These are phyloP conservation scores for Lachancea lanzarotensis DNA, from an alignment of 805 yeast genomes.

Conservation along the genomic window DNA sequence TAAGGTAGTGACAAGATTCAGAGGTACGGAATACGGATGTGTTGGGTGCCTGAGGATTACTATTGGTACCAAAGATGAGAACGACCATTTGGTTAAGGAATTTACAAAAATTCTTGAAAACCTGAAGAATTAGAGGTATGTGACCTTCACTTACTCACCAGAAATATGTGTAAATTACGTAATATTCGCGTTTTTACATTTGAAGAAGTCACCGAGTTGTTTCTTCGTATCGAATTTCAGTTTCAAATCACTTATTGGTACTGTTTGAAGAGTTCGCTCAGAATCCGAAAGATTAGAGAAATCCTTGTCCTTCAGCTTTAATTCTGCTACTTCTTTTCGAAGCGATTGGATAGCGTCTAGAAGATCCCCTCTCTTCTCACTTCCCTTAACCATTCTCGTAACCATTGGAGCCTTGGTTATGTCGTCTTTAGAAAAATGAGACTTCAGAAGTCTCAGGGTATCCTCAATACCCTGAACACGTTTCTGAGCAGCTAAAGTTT, in stretches of 20 bases:
- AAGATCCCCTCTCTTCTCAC: slow-evolving; percentile 14
- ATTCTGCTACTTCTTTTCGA: slow-evolving; percentile 18
- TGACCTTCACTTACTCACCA: not conserved
- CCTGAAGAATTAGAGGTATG: slow-evolving; percentile 5
- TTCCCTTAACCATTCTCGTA: slow-evolving; percentile 13
- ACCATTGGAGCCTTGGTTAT: slow-evolving; percentile 16
- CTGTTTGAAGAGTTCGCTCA: not conserved
- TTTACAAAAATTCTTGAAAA: slow-evolving; percentile 35
- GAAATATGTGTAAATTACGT: not conserved
- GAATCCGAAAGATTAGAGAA: not conserved
- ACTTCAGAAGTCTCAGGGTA: slow-evolving; percentile 18
- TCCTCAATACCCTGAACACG: slow-evolving; percentile 15
- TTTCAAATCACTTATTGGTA: slow-evolving; percentile 21
- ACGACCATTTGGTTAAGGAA: slow-evolving; percentile 46
- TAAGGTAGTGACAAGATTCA: slow-evolving; percentile 79
- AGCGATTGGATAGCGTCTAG: slow-evolving; percentile 19
- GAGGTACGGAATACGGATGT: slow-evolving; percentile 90
- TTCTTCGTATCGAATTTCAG: slow-evolving; percentile 20
- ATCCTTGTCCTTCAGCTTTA: slow-evolving; percentile 9
- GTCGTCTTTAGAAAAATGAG: slow-evolving; percentile 12
- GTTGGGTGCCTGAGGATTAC: slow-evolving; percentile 82
- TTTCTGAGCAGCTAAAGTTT: slow-evolving; percentile 15
- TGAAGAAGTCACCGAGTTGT: slow-evolving; percentile 25
- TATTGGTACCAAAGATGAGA: slow-evolving; percentile 78
- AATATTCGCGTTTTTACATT: slow-evolving; percentile 3